Base-by-base conservation (phyloP, 2,329 filamentous ascomycete species). In the Diaporthe caulivora region DNA sequence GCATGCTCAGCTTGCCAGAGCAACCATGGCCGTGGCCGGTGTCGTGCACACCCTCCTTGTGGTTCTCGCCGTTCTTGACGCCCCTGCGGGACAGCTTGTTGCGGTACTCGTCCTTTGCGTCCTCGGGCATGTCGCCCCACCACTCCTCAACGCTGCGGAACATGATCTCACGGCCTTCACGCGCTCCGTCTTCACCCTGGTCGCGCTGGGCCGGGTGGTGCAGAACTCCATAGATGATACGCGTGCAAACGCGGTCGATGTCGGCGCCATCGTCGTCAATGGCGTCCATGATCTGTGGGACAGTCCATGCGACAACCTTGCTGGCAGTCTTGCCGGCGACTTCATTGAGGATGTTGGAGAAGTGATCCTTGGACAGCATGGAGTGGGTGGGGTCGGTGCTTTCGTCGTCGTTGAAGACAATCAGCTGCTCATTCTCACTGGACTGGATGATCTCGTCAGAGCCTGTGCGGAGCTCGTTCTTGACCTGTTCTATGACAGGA, bases 291-390 rank as follows among this genome's bases (percentile, higher is more conserved):
- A 98, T 85, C 82, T 97, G 95, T 11, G 96, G 96, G 18, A 98
- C 94, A 29, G 92, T 92, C 94, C 95, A 98, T 72, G 89, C 90
- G 55, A 98, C 86, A 62, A 95, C 91, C 78, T 92, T 90, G 76
- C 92, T 93, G 34, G 95, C 95, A 74, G 95, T 90, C 79, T 92
- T 93, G 72, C 95, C 95, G 58, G 95, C 95, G 55, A 95, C 90
- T 81, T 98, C 95, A 81, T 98, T 98, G 74, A 98, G 88, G 42
- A 95, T 87, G 80, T 97, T 97, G 76, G 93, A 94, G 82, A 98
- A 98, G 83, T 98, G 95, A 79, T 98, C 95, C 85, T 98, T 98
- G 74, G 95, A 95, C 69, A 98, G 86, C 95, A 98, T 98, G 26
- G 94, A 97, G 85, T 98, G 95, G 1, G 95, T 98, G 0, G 95